Evolutionary conservation across 2,329 filamentous ascomycete genomes (phyloP), one percentile per base, ranked within the genome.

Genomic region (Xylaria sp.): DNA sequence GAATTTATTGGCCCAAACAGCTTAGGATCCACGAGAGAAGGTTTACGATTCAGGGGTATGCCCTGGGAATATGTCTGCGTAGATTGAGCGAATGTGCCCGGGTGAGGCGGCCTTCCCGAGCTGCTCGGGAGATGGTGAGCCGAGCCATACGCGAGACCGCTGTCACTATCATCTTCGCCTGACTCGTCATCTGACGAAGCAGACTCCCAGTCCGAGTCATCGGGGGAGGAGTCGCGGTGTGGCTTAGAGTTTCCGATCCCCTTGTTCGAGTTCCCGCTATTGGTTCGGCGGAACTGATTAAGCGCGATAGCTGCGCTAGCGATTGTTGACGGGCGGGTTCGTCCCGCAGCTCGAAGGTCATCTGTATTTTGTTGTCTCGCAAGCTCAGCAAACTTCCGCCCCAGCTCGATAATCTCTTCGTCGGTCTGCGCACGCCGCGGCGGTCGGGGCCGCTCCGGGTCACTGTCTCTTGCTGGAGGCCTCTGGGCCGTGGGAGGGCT

Each of bases 1-100:
- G 87, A 90, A 76, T 90, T 91, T 63, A 85, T 80, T 15, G 87
- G 88, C 3, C 88, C 88, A 75, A 90, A 90, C 48, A 88, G 80
- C 68, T 82, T 80, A 13, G 88, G 89, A 71, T 89, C 88, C 56
- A 89, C 88, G 31, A 88, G 78, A 23, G 85, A 86, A 69, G 74
- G 67, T 74, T 76, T 79, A 75, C 77, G 72, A 76, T 76, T 77
- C 74, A 75, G 70, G 41, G 73, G 69, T 13, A 71, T 72, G 25
- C 71, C 64, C 49, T 69, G 49, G 8, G 52, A 51, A 15, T 77
- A 72, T 1, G 78, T 74, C 33, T 76, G 71, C 41, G 62, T 43
- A 23, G 70, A 57, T 55, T 36, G 69, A 56, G 51, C 55, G 57
- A 67, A 66, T 41, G 63, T 46, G n/a, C 61, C 68, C n/a, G 66